Conservation (phyloP, 169 alveolate species). For the Eimeria necatrix region DNA sequence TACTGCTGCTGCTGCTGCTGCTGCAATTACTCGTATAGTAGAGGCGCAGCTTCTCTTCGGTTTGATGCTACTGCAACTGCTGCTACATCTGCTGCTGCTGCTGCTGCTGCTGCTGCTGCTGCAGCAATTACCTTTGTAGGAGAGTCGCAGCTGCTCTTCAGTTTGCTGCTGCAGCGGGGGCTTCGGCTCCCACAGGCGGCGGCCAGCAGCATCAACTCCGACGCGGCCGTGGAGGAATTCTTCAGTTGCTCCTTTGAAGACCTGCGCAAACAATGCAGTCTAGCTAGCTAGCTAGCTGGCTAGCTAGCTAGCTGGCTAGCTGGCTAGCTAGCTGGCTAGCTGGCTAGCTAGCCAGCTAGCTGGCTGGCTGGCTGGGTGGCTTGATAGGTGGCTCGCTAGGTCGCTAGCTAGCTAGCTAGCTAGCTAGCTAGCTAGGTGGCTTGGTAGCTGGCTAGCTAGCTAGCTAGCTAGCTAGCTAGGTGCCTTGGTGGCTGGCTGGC, state of each 20-base stretch:
- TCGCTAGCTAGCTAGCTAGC: too few species aligned
- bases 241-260: neutral
- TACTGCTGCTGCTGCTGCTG: too few species aligned
- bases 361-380: too few species aligned
- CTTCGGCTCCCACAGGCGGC: neutral
- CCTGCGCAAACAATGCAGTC: neutral
- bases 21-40: neutral
- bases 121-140: neutral
- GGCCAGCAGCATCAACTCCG: neutral
- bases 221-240: neutral
- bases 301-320: too few species aligned
- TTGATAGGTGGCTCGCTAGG: too few species aligned
- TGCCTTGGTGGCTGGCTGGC: too few species aligned
- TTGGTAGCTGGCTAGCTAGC: too few species aligned
- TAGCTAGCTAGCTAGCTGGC: too few species aligned
- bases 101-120: neutral
- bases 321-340: too few species aligned
- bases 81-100: neutral
- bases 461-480: too few species aligned
- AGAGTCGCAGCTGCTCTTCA: neutral
- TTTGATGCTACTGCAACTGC: neutral
- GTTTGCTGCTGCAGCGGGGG: neutral
- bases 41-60: neutral
- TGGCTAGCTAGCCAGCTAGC: too few species aligned
- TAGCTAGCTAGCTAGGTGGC: too few species aligned